Conservation (phyloP, 2,329 filamentous ascomycete genomes). For the Fonsecaea pugnacius region DNA sequence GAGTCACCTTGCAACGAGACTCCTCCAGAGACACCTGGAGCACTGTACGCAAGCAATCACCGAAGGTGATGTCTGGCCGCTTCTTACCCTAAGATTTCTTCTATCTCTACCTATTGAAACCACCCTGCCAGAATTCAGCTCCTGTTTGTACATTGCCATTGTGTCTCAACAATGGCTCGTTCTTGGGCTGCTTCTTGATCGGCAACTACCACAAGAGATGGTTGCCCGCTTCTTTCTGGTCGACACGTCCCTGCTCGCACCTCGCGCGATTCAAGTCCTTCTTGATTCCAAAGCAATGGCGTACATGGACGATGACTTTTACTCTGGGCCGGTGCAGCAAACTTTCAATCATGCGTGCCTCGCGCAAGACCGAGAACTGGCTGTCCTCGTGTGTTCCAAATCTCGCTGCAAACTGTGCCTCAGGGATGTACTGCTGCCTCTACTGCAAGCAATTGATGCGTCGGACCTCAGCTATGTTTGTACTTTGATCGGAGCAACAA, state of each 20-base stretch:
- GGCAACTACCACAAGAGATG: constrained; percentile 9
- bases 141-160: constrained; percentile 13
- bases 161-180: constrained; percentile 10
- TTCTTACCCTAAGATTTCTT: constrained; percentile 10
- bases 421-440: background rate
- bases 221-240: constrained; percentile 9
- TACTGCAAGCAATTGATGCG: constrained; percentile 14
- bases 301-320: constrained; percentile 14
- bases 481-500: constrained; percentile 2
- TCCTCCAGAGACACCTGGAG: constrained; percentile 17
- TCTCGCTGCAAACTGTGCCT: constrained; percentile 10
- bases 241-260: constrained; percentile 15
- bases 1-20: constrained; percentile 13
- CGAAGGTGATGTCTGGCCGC: constrained; percentile 12
- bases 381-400: constrained; percentile 10
- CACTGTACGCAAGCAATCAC: constrained; percentile 7
- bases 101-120: constrained; percentile 14
- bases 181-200: constrained; percentile 13
- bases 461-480: constrained; percentile 7
- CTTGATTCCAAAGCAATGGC: constrained; percentile 14
- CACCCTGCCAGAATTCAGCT: constrained; percentile 7
- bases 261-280: constrained; percentile 8
- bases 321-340: constrained; percentile 6
- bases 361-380: constrained; percentile 9
- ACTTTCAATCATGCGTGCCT: constrained; percentile 19